Percentiles rank a stretch among this genome's conserved stretches.
Conservation (phyloP, 805 yeast species). For the Metschnikowia arizonensis region DNA sequence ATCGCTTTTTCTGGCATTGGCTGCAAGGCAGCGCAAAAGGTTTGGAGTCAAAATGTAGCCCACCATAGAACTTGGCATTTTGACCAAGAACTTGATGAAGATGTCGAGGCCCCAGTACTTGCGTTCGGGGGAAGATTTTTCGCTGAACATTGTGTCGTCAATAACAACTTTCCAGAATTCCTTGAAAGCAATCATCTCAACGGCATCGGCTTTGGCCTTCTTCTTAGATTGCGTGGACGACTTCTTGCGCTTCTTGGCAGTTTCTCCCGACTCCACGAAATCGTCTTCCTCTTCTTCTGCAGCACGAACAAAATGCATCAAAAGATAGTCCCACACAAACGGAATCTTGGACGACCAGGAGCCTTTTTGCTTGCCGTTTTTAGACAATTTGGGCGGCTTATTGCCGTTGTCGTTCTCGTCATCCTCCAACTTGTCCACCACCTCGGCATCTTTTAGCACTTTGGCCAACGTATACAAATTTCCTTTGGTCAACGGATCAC, state of each 20-base stretch:
- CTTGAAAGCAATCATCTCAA: constrained; percentile 30
- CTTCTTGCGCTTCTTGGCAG: constrained; percentile 17
- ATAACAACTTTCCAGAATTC: constrained; percentile 80
- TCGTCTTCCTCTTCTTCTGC: constrained; percentile 14
- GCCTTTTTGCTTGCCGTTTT: constrained; percentile 50
- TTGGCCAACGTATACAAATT: constrained; percentile 60
- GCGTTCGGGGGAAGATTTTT: constrained; percentile 76
- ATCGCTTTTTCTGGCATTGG: constrained; percentile 66
- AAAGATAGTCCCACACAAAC: constrained; percentile 66
- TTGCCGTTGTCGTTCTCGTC: constrained; percentile 26
- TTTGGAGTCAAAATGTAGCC: constrained; percentile 52
- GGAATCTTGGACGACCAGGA: constrained; percentile 74
- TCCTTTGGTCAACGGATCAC: constrained; percentile 69
- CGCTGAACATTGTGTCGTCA: constrained; percentile 76
- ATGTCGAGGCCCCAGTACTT: constrained; percentile 84
- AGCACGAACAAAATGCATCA: constrained; percentile 37
- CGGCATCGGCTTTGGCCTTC: constrained; percentile 18
- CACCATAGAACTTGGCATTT: constrained; percentile 19
- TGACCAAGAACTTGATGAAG: constrained; percentile 45
- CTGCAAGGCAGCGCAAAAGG: constrained; percentile 65
- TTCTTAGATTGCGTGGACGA: constrained; percentile 20
- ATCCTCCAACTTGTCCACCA: constrained; percentile 33
- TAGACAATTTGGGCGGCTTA: constrained; percentile 12
- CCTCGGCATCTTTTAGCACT: constrained; percentile 57
- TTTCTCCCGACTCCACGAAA: constrained; percentile 17